These are phyloP conservation scores for Lichtheimia ornata DNA, from an alignment of 371 early-diverging fungal species.

Conservation along the genomic window DNA sequence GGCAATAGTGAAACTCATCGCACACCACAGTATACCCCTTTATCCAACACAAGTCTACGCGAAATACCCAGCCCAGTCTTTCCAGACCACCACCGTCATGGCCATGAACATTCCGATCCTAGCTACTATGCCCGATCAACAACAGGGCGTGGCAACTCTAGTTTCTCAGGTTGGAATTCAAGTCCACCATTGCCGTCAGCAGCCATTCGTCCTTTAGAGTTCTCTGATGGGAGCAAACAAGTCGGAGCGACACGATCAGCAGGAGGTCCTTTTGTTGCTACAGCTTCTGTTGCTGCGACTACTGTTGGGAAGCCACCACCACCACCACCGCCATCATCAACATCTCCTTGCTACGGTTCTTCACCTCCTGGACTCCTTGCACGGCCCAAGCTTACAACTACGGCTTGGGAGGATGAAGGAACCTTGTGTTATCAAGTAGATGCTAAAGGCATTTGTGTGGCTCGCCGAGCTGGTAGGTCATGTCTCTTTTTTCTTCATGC, in stretches of 20 bases:
- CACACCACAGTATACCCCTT: no score
- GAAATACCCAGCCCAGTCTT: no score
- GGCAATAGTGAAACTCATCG: no score
- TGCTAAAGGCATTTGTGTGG: slow-evolving; percentile 74
- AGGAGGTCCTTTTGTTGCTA: no score
- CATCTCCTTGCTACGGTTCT: neutral
- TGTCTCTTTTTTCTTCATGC: neutral
- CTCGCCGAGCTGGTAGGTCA: slow-evolving; percentile 67
- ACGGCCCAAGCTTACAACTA: slow-evolving; percentile 66
- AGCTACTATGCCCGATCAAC: no score
- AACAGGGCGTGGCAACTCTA: no score
- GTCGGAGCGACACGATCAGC: slow-evolving; percentile 4
- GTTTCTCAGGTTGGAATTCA: no score
- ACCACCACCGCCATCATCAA: slow-evolving; percentile 3
- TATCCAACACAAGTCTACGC: no score
- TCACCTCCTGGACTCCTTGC: slow-evolving; percentile 3
- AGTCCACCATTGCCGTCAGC: slow-evolving; percentile 8
- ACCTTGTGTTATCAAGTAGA: slow-evolving; percentile 81
- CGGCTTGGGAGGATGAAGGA: slow-evolving; percentile 82
- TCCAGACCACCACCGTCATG: no score
- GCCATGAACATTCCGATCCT: no score
- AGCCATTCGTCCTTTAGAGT: neutral
- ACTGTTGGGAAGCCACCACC: neutral
- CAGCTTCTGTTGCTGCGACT: no score
- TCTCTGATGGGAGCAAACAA: slow-evolving; percentile 1